Percentiles rank a stretch among this genome's conserved stretches.
These are phyloP conservation scores for Curvularia sp. DNA, from an alignment of 2,329 filamentous ascomycete genomes.

Conservation along the genomic window DNA sequence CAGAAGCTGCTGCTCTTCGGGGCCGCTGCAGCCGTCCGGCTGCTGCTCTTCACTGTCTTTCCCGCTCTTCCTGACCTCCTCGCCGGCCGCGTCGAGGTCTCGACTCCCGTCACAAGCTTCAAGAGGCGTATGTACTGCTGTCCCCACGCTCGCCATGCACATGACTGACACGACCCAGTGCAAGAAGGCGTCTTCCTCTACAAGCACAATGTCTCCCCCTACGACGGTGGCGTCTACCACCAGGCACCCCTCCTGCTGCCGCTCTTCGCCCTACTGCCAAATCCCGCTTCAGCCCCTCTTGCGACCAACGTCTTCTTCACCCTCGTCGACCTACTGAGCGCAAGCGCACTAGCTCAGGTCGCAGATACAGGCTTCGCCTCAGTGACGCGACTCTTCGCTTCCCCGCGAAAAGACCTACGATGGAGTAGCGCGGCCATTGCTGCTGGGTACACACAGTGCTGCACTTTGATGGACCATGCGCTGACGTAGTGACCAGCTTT, in stretches of 20 bases:
- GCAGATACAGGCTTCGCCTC: constrained; percentile 81
- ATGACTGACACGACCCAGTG: constrained; percentile 60
- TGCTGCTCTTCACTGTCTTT: constrained; percentile 81
- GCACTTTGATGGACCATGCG: background rate
- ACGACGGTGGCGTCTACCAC: constrained; percentile 87
- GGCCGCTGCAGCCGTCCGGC: constrained; percentile 77
- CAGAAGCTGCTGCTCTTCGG: constrained; percentile 73
- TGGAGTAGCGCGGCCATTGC: constrained; percentile 80
- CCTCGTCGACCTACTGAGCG: constrained; percentile 79
- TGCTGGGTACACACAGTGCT: constrained; percentile 66
- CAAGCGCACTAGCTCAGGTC: constrained; percentile 78
- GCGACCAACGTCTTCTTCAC: constrained; percentile 84
- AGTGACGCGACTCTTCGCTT: constrained; percentile 77
- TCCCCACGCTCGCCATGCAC: background rate
- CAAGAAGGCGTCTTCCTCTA: constrained; percentile 97
- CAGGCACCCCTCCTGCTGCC: constrained; percentile 85
- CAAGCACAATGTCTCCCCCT: constrained; percentile 93
- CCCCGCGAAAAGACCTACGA: constrained; percentile 74
- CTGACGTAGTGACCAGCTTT: constrained; percentile 64
- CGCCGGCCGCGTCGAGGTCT: constrained; percentile 92
- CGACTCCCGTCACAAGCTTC: constrained; percentile 96
- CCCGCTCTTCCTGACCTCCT: constrained; percentile 84
- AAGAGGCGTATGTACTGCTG: constrained; percentile 73
- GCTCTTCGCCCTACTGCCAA: constrained; percentile 86
- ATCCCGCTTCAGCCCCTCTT: constrained; percentile 69